Conservation (phyloP, 208 protist genomes). For the Trypanosoma avium region DNA sequence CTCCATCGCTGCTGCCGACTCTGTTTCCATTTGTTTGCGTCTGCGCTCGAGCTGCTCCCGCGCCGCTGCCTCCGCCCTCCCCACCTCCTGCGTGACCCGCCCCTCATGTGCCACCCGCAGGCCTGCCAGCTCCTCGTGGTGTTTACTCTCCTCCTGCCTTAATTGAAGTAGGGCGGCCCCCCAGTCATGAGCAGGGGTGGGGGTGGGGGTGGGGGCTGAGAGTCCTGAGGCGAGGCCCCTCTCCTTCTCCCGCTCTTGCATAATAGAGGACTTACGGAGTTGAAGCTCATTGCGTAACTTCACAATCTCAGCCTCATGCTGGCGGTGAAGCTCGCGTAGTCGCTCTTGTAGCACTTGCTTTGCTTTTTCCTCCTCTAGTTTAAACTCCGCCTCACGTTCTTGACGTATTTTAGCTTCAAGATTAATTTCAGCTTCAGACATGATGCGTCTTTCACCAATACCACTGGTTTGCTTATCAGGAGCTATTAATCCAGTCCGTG, state of each 20-base stretch:
- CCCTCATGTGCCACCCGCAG: constrained; percentile 23
- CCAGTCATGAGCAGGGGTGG: no score
- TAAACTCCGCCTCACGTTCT: constrained; percentile 44
- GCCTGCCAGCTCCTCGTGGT: constrained; percentile 34
- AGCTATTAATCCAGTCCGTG: neutral
- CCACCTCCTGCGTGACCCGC: constrained; percentile 25
- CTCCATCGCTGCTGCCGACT: neutral
- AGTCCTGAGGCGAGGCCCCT: constrained; percentile 43
- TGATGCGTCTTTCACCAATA: constrained; percentile 30
- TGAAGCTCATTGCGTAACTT: constrained; percentile 39
- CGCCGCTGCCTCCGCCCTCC: constrained; percentile 26
- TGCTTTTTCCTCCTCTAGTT: constrained; percentile 45
- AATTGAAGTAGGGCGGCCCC: no score
- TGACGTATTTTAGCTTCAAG: constrained; percentile 69
- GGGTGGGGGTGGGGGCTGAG: no score
- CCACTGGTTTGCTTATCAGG: no score
- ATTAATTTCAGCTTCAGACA: constrained; percentile 75
- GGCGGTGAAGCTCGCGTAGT: constrained; percentile 37
- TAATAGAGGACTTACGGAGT: no score
- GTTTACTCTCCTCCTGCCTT: constrained; percentile 34
- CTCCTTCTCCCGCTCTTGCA: constrained; percentile 35
- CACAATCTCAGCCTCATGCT: constrained; percentile 47
- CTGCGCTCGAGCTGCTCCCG: constrained; percentile 20
- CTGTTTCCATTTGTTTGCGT: constrained; percentile 7
- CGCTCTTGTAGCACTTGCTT: constrained; percentile 35